Base-by-base conservation (phyloP, 208 protist genomes). In the Trypanosoma melophagium region DNA sequence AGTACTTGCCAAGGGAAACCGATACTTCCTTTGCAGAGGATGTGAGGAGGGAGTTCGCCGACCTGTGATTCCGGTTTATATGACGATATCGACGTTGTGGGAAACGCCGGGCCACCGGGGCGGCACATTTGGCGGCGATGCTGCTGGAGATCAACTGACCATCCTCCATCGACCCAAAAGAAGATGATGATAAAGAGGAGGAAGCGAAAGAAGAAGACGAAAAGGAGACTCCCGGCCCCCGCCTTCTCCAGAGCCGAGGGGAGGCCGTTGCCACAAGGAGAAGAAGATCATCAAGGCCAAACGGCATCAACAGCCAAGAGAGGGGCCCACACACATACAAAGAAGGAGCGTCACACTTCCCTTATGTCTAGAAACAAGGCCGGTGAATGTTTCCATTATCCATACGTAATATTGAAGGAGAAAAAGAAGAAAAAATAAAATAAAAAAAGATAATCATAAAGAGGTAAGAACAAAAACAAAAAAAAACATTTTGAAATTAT, bases 231-330 rank as follows among this genome's bases (percentile, higher is more conserved):
- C 3, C 28, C 3, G 28, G 28, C 1, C 28, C 28, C 28, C 28
- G 28, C 28, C 28, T 35, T 35, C 28, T 35, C 82, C 82, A 95
- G 45, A 90, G 51, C 19, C 90, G 59, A 7, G 77, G 82, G 3
- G 84, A 89, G 2, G 84, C 81, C 0, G 89, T 87, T n/a, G 81
- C 84, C 4, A 90, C 40, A 3, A 92, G 31, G 58, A 95, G 74
- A 49, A 95, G 76, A 41, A 90, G 66, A 69, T 92, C 86, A 74
- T 95, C 86, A 2, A 95, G 59, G 2, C 89, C 89, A 66, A 90
- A 84, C 0, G 89, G 85, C 85, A 94, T 92, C n/a, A 40, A 31
- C 7, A 66, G 28, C 28, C 28, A 35, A 35, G 3, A 5, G 3
- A 35, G 28, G 28, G 1, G 3, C 28, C 1, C 28, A 35, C 28